phyloP scores from a whole-genome alignment of 805 yeast species.

The Candida sphagnicola region DNA sequence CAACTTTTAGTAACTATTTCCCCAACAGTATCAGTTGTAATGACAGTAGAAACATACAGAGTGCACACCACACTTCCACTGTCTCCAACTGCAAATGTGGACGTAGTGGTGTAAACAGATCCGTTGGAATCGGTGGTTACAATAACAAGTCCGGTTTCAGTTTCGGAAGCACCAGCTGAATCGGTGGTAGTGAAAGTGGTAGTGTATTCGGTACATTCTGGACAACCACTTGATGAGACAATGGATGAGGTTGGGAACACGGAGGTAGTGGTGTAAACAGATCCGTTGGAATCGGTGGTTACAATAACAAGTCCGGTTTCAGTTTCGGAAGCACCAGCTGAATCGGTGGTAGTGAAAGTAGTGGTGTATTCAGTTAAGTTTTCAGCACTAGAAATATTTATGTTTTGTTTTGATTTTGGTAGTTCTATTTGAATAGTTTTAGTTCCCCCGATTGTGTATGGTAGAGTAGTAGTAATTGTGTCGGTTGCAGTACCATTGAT shows the following conservation, averaged over 20 bases:
- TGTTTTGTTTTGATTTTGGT: slow-evolving; percentile 10
- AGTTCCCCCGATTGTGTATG: slow-evolving; percentile 9
- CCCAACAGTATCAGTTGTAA: slow-evolving; percentile 2
- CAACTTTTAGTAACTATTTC: slow-evolving; percentile 11
- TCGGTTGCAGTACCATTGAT: slow-evolving; percentile 8
- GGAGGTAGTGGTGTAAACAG: too few relatives aligned
- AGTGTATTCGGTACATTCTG: background rate
- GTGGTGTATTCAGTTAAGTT: background rate
- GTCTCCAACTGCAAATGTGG: background rate
- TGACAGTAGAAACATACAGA: slow-evolving; percentile 8
- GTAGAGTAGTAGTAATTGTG: slow-evolving; percentile 10
- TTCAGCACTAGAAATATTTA: slow-evolving; percentile 5
- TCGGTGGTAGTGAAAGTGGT: background rate
- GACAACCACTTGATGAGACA: background rate
- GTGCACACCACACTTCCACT: background rate
- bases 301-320: slow-evolving; percentile 3
- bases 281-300: slow-evolving; percentile 1
- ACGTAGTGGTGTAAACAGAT: background rate
- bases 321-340: slow-evolving; percentile 1
- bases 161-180: background rate
- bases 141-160: slow-evolving; percentile 3
- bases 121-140: slow-evolving; percentile 3
- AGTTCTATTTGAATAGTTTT: slow-evolving; percentile 11
- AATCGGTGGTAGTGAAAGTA: background rate
- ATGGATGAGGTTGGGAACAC: slow-evolving; percentile 3